Conservation (phyloP, 1,284 basidiomycete species). For the Coniophora puteana region DNA sequence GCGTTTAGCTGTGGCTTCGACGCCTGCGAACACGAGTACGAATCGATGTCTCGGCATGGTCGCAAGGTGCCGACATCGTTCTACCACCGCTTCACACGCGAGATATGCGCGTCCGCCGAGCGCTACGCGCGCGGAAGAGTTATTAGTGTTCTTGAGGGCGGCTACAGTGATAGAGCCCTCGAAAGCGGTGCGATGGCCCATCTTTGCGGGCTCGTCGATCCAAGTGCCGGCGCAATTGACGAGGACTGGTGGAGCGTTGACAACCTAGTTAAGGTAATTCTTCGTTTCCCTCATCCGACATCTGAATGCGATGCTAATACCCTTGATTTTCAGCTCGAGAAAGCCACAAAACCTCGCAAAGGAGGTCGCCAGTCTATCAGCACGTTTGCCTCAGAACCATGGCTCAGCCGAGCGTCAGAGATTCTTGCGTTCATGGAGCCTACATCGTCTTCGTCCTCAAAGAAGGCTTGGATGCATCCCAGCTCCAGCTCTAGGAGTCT, state of each 20-base stretch:
- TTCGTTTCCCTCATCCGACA: neutral
- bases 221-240: conserved; percentile 28
- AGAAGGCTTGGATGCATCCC: conserved; percentile 26
- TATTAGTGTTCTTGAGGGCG: conserved; percentile 91
- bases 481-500: conserved; percentile 48
- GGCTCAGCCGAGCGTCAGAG: conserved; percentile 51
- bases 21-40: conserved; percentile 88
- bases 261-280: conserved; percentile 58
- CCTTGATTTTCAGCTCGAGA: conserved; percentile 56
- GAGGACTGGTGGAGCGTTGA: conserved; percentile 68
- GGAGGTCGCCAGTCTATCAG: conserved; percentile 39
- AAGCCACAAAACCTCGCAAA: conserved; percentile 60
- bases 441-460: conserved; percentile 18
- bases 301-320: neutral
- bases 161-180: conserved; percentile 89
- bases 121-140: conserved; percentile 66
- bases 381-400: conserved; percentile 35
- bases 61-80: conserved; percentile 89
- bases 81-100: conserved; percentile 81
- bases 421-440: conserved; percentile 41
- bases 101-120: conserved; percentile 69
- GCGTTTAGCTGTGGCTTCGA: conserved; percentile 94
- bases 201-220: conserved; percentile 60
- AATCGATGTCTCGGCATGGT: conserved; percentile 89
- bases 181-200: conserved; percentile 82